Conservation (phyloP, 2,329 filamentous ascomycete species). For the Cladophialophora carrionii region DNA sequence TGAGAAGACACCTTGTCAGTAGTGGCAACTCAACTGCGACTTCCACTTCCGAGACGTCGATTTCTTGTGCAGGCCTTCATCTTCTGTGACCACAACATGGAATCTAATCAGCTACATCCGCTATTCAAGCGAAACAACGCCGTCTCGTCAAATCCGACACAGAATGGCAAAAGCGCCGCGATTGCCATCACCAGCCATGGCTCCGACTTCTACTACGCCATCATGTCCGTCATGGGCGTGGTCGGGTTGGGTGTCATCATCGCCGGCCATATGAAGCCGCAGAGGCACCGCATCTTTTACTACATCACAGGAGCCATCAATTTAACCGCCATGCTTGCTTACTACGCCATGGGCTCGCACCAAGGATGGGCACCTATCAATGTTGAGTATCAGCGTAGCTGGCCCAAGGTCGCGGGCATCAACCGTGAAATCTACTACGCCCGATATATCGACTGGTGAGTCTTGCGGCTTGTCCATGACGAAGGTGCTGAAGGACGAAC, state of each 20-base stretch:
- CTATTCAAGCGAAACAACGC: slow-evolving; percentile 9
- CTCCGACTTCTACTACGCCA: slow-evolving; percentile 24
- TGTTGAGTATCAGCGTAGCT: slow-evolving; percentile 59
- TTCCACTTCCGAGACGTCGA: neutral
- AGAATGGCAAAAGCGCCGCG: slow-evolving; percentile 21
- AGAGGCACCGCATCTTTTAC: slow-evolving; percentile 26
- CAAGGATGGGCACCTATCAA: slow-evolving; percentile 64
- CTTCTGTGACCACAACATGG: neutral
- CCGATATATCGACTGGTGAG: slow-evolving; percentile 65
- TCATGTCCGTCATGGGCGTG: slow-evolving; percentile 26
- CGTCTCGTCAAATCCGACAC: slow-evolving; percentile 12
- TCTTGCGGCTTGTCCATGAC: neutral
- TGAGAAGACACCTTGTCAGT: neutral
- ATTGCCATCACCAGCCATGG: slow-evolving; percentile 31
- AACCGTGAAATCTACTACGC: slow-evolving; percentile 68
- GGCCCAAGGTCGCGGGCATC: slow-evolving; percentile 51
- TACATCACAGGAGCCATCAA: slow-evolving; percentile 32
- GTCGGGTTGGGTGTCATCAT: slow-evolving; percentile 19
- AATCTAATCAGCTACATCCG: slow-evolving; percentile 3
- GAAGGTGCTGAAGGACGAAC: slow-evolving; percentile 42
- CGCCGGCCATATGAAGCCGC: slow-evolving; percentile 21
- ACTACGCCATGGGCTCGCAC: slow-evolving; percentile 68
- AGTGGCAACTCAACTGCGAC: neutral
- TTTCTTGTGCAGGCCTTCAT: neutral
- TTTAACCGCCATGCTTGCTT: slow-evolving; percentile 55